These are phyloP conservation scores for Lactarius hengduanensis DNA, from an alignment of 768 basidiomycete genomes.

Conservation along the genomic window DNA sequence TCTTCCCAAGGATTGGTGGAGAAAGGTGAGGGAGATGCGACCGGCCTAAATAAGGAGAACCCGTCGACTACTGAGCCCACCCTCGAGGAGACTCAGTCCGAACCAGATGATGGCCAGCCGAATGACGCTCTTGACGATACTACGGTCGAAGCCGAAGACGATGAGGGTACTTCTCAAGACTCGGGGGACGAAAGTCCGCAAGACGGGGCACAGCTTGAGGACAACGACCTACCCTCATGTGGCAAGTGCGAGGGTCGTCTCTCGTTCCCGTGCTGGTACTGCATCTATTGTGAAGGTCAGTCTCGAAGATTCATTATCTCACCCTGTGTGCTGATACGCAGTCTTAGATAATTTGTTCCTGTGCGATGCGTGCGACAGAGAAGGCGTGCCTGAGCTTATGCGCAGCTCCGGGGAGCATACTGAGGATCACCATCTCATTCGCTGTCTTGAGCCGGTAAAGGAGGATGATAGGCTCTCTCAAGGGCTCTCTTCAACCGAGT, in stretches of 20 bases:
- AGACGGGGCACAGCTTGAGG: too few relatives aligned
- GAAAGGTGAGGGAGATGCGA: neutral
- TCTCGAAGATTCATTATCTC: neutral
- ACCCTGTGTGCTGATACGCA: neutral
- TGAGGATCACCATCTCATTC: slow-evolving; percentile 12
- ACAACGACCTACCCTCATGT: slow-evolving; percentile 26
- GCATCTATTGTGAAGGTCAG: slow-evolving; percentile 33
- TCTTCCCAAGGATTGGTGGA: neutral
- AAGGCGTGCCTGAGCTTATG: slow-evolving; percentile 5
- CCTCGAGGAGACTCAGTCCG: too few relatives aligned
- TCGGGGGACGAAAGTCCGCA: neutral
- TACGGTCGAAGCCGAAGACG: neutral
- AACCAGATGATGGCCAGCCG: neutral
- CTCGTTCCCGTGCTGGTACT: slow-evolving; percentile 36
- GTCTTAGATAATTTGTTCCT: slow-evolving; percentile 20
- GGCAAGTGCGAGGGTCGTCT: slow-evolving; percentile 29
- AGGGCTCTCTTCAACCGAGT: neutral
- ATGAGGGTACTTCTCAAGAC: neutral
- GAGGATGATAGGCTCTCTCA: neutral
- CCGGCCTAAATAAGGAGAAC: neutral
- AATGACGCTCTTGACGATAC: too few relatives aligned
- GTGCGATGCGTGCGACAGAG: slow-evolving; percentile 25
- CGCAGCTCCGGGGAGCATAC: slow-evolving; percentile 3
- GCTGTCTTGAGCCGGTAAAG: slow-evolving; percentile 9
- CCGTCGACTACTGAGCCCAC: neutral